phyloP scores from a whole-genome alignment of 2,329 filamentous ascomycete species.

The Alternaria gaisen region DNA sequence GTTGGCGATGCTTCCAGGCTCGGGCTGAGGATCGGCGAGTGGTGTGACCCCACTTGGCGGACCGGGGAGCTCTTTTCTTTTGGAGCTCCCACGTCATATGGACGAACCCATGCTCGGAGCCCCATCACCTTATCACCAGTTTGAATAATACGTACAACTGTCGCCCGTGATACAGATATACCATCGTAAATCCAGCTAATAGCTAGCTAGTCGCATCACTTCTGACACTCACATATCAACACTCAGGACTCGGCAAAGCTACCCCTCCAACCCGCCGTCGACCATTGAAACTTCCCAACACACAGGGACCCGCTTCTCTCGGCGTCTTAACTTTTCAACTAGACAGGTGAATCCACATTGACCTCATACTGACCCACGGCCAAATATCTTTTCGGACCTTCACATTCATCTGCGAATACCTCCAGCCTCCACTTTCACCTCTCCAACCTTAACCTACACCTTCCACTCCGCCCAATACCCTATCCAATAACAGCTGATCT shows the following conservation, averaged over 20 bases:
- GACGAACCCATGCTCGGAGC: constrained; percentile 15
- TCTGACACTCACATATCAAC: neutral
- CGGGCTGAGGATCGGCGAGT: constrained; percentile 13
- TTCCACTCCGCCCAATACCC: constrained; percentile 10
- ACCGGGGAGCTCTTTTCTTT: constrained; percentile 27
- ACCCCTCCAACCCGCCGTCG: constrained; percentile 16
- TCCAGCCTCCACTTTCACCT: constrained; percentile 16
- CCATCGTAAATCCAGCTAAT: neutral
- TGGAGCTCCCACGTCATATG: constrained; percentile 29
- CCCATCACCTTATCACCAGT: constrained; percentile 18
- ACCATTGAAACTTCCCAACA: constrained; percentile 32
- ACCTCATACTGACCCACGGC: constrained; percentile 37
- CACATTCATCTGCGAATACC: constrained; percentile 12
- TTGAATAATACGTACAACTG: constrained; percentile 1
- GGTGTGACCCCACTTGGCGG: constrained; percentile 26
- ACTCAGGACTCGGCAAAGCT: constrained; percentile 19
- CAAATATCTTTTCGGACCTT: constrained; percentile 18
- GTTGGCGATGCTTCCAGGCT: constrained; percentile 6
- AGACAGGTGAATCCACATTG: constrained; percentile 30
- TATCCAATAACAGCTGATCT: constrained; percentile 10
- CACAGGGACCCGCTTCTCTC: constrained; percentile 32
- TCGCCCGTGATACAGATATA: neutral
- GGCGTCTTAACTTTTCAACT: constrained; percentile 24
- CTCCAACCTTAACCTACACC: constrained; percentile 1
- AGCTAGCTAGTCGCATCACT: constrained; percentile 1